Conservation (phyloP, 169 alveolate species). For the Neospora caninum region DNA sequence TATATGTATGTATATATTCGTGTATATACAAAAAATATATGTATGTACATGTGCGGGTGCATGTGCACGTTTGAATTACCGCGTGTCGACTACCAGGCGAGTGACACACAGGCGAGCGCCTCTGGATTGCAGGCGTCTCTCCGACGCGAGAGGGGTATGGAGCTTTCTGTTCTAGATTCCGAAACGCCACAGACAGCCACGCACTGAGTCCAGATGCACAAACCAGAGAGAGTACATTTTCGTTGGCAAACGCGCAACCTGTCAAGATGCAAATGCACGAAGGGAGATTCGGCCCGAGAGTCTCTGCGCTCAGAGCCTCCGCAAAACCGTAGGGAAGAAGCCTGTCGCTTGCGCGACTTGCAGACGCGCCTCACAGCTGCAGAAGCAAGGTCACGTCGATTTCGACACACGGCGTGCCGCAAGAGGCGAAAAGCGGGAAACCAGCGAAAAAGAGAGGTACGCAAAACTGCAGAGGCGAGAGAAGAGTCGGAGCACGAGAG, state of each 20-base stretch:
- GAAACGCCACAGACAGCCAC: no score
- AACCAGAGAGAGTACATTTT: no score
- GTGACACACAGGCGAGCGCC: background rate
- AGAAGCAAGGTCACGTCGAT: background rate
- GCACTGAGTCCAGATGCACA: no score
- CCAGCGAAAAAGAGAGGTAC: background rate
- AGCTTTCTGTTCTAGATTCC: no score
- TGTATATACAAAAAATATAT: background rate
- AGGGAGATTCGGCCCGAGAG: background rate
- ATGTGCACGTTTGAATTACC: background rate
- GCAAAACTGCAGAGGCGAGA: background rate
- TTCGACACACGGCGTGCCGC: background rate
- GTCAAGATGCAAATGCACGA: background rate
- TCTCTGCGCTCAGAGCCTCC: background rate
- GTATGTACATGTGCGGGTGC: no score
- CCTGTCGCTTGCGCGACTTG: no score
- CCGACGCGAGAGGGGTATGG: no score
- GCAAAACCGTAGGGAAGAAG: no score
- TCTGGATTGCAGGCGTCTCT: no score
- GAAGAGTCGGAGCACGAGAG: background rate
- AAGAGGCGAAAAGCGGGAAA: background rate
- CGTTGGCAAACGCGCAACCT: background rate
- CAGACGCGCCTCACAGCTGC: background rate
- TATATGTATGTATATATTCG: background rate
- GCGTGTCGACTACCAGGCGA: background rate